Evolutionary conservation across 1,139 yeast genomes (phyloP).

Genomic region (Blastobotrys apis): DNA sequence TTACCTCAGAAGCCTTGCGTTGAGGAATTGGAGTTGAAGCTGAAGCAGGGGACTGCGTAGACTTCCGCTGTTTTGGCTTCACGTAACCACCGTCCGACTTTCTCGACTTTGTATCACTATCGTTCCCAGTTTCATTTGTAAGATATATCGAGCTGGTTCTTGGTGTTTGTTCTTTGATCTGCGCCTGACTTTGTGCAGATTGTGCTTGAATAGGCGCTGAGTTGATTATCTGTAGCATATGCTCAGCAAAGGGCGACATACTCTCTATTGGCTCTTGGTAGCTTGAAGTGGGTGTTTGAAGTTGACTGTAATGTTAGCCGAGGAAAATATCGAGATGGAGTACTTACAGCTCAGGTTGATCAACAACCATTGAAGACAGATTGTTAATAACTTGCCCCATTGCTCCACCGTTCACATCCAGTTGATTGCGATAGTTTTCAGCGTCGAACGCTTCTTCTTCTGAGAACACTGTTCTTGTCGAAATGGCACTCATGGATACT

Average conservation of each 20-base stretch:
- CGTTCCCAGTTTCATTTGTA: too few relatives aligned
- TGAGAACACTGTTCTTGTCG: background rate
- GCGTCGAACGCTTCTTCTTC: background rate
- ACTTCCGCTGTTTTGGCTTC: too few relatives aligned
- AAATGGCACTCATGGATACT: background rate
- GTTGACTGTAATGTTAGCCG: background rate
- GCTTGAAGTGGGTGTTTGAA: background rate
- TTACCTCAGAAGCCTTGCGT: constrained; percentile 2
- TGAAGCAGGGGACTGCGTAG: too few relatives aligned
- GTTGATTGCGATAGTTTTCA: background rate
- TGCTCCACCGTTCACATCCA: background rate
- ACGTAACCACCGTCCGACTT: too few relatives aligned
- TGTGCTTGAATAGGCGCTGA: background rate
- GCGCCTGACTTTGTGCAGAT: too few relatives aligned
- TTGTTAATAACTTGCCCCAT: background rate
- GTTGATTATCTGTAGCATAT: background rate
- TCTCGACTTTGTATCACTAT: too few relatives aligned
- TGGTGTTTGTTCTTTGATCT: too few relatives aligned
- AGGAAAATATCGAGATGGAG: background rate
- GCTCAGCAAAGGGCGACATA: constrained; percentile 4
- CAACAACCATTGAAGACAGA: background rate
- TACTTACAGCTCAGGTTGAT: background rate
- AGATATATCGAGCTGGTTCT: too few relatives aligned
- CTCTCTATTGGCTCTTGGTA: too few relatives aligned
- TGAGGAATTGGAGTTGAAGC: constrained; percentile 8